A percentile compares a stretch with the other conserved stretches of the same genome.
Conservation (phyloP, 257 asterid genomes). For the Apocynum venetum region DNA sequence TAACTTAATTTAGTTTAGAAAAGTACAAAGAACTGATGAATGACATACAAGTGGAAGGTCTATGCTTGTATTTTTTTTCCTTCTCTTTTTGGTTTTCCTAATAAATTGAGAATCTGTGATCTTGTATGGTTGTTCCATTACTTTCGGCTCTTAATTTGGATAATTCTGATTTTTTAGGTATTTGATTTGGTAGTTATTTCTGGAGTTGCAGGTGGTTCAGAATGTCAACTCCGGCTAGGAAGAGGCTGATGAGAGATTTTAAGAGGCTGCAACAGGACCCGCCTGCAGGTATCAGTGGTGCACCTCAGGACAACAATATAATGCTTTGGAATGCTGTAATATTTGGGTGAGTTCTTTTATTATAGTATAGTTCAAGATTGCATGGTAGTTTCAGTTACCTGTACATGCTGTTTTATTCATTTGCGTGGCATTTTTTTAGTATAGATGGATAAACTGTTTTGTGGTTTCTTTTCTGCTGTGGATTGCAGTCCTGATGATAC, state of each 20-base stretch:
- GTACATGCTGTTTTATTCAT: slow-evolving; percentile 4
- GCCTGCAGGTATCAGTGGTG: slow-evolving; percentile 77
- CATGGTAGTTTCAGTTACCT: slow-evolving; percentile 1
- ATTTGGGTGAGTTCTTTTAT: slow-evolving; percentile 49
- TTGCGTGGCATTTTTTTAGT: slow-evolving; percentile 8
- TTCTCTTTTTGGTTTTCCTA: not conserved
- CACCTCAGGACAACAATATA: slow-evolving; percentile 73
- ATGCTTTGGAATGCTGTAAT: slow-evolving; percentile 85
- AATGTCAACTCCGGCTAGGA: slow-evolving; percentile 79
- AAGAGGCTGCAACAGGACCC: slow-evolving; percentile 81
- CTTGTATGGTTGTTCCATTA: not conserved
- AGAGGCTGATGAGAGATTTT: slow-evolving; percentile 84
- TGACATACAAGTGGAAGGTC: not conserved
- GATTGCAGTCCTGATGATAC: slow-evolving; percentile 83
- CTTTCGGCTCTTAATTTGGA: not conserved
- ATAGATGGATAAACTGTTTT: slow-evolving; percentile 26
- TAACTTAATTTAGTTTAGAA: not conserved
- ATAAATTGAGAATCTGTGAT: not conserved
- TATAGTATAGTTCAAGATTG: not conserved
- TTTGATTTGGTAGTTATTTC: not conserved
- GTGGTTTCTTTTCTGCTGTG: slow-evolving; percentile 36
- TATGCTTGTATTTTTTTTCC: not conserved
- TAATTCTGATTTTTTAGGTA: not conserved
- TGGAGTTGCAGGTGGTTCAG: slow-evolving; percentile 25
- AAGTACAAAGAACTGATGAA: not conserved